Evolutionary conservation across 257 asterid species (phyloP).

Genomic region (Prunella vulgaris): DNA sequence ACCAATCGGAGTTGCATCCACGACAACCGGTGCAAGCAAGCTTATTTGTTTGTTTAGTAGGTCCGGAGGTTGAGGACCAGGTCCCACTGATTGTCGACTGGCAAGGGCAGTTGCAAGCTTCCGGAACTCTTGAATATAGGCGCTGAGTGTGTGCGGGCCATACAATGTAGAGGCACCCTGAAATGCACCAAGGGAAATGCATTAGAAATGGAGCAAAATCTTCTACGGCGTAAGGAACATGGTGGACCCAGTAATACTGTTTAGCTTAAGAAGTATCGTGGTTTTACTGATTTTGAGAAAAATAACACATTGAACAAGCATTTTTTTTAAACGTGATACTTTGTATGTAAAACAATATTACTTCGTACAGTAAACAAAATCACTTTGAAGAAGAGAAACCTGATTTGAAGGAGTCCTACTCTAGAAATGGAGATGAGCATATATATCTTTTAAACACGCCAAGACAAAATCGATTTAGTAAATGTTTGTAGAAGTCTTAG

Average conservation of each 20-base stretch:
- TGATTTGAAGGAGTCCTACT: neutral
- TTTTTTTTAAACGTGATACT: neutral
- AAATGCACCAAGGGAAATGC: neutral
- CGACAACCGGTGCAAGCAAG: constrained; percentile 64
- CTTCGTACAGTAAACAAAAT: too few relatives aligned
- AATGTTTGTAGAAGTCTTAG: neutral
- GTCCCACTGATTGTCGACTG: constrained; percentile 43
- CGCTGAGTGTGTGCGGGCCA: constrained; percentile 87
- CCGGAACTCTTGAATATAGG: constrained; percentile 82
- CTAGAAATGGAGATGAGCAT: neutral
- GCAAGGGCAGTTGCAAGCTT: constrained; percentile 63
- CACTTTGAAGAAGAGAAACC: neutral
- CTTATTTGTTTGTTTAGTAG: constrained; percentile 69
- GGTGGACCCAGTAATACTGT: neutral
- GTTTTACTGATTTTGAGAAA: neutral
- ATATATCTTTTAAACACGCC: neutral
- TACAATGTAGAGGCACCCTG: constrained; percentile 95
- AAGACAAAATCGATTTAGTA: neutral
- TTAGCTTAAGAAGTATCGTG: neutral
- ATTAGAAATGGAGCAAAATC: neutral
- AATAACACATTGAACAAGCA: neutral
- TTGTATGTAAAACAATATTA: too few relatives aligned
- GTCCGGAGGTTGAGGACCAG: constrained; percentile 86
- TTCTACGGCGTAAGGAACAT: neutral
- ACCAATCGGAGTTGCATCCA: constrained; percentile 68